These are phyloP conservation scores for Xylaria intraflava DNA, from an alignment of 495 filamentous ascomycete species.

Conservation along the genomic window DNA sequence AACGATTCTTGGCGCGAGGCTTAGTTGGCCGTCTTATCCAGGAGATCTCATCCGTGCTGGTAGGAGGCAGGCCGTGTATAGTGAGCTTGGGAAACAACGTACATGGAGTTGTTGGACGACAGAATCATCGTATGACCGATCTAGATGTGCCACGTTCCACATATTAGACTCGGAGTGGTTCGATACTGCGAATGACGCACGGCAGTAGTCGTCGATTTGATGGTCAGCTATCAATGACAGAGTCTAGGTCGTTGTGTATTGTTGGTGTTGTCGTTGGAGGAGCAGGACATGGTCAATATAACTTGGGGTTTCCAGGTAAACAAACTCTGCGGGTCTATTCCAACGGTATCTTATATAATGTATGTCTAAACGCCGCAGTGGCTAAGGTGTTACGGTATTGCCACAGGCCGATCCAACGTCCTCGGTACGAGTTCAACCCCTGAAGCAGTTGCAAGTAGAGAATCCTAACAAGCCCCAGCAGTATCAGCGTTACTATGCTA, in stretches of 20 bases:
- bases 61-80: slow-evolving; percentile 7
- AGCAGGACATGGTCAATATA: slow-evolving; percentile 1
- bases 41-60: background rate
- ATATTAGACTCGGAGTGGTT: slow-evolving; percentile 8
- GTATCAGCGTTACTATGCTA: slow-evolving; percentile 14
- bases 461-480: slow-evolving; percentile 10
- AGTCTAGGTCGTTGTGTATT: background rate
- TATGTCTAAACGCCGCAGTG: slow-evolving; percentile 4
- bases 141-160: slow-evolving; percentile 23
- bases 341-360: slow-evolving; percentile 13
- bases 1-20: background rate
- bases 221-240: background rate
- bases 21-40: background rate
- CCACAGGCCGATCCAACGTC: slow-evolving; percentile 9
- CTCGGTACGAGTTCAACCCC: slow-evolving; percentile 1
- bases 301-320: slow-evolving; percentile 4
- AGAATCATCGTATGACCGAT: slow-evolving; percentile 15
- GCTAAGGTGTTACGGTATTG: slow-evolving; percentile 2
- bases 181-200: background rate
- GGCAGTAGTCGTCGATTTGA: background rate
- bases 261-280: slow-evolving; percentile 6
- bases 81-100: slow-evolving; percentile 18
- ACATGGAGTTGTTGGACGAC: slow-evolving; percentile 17
- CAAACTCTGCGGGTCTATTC: slow-evolving; percentile 2
- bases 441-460: slow-evolving; percentile 4